Percentiles rank a stretch among this genome's conserved stretches.
These are phyloP conservation scores for Pyrenochaeta sp. DNA, from an alignment of 2,329 filamentous ascomycete species.

Conservation along the genomic window DNA sequence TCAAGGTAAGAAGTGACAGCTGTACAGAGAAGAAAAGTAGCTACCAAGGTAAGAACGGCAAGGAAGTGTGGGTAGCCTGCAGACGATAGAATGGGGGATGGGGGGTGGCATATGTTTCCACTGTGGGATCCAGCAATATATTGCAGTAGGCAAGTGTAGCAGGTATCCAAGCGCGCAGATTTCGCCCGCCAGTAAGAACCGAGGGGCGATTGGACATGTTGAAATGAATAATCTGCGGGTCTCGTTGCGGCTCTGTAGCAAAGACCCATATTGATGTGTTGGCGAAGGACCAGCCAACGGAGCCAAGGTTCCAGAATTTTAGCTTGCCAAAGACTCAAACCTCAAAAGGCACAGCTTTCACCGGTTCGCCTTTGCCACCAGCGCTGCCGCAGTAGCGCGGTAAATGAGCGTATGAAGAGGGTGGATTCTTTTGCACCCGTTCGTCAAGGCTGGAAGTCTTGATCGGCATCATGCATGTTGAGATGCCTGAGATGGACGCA, in stretches of 20 bases:
- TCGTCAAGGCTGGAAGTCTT: slow-evolving; percentile 44
- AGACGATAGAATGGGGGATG: slow-evolving; percentile 44
- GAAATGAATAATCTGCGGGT: slow-evolving; percentile 50
- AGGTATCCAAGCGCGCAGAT: slow-evolving; percentile 46
- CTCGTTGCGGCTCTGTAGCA: slow-evolving; percentile 53
- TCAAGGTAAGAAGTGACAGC: slow-evolving; percentile 47
- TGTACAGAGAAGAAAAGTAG: slow-evolving; percentile 38
- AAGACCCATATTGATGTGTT: slow-evolving; percentile 77
- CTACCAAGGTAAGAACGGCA: slow-evolving; percentile 43
- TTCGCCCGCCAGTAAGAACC: slow-evolving; percentile 64
- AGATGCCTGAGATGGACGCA: slow-evolving; percentile 41
- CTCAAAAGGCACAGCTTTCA: slow-evolving; percentile 48
- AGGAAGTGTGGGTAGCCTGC: slow-evolving; percentile 48
- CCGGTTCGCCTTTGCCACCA: slow-evolving; percentile 48
- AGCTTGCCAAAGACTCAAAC: slow-evolving; percentile 44
- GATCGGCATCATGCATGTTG: slow-evolving; percentile 41
- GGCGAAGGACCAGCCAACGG: slow-evolving; percentile 66
- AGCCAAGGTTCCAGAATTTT: slow-evolving; percentile 49
- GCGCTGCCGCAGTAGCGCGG: slow-evolving; percentile 46
- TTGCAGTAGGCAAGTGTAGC: slow-evolving; percentile 50
- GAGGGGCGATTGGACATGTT: slow-evolving; percentile 44
- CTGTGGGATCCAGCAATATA: slow-evolving; percentile 52
- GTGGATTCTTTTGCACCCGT: slow-evolving; percentile 38
- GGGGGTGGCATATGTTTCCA: slow-evolving; percentile 45
- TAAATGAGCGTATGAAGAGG: slow-evolving; percentile 41